These are phyloP conservation scores for Pythium plurisporium DNA, from an alignment of 352 stramenopile genomes.

Conservation along the genomic window DNA sequence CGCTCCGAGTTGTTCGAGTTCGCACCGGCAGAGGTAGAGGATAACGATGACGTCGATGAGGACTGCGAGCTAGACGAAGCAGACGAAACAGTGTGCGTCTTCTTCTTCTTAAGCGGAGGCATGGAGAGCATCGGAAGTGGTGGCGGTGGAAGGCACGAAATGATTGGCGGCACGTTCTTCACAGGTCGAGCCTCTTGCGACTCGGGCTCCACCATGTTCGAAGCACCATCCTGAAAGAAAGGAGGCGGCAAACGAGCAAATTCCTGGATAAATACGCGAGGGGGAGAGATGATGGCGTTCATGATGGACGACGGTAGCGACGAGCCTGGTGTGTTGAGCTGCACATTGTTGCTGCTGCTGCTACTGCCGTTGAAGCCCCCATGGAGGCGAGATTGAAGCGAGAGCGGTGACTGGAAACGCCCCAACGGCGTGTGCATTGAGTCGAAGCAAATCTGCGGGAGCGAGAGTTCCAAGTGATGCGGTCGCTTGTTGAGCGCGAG, in stretches of 20 bases:
- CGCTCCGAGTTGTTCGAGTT: conserved; percentile 24
- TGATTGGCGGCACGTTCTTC: conserved; percentile 32
- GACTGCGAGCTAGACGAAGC: background rate
- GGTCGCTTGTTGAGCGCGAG: conserved; percentile 38
- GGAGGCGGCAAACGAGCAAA: conserved; percentile 55
- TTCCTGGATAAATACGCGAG: conserved; percentile 72
- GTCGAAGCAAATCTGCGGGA: conserved; percentile 70
- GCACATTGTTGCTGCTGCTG: background rate
- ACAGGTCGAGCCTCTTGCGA: conserved; percentile 22
- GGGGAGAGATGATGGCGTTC: conserved; percentile 70
- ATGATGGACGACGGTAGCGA: conserved; percentile 47
- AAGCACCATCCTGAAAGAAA: conserved; percentile 56
- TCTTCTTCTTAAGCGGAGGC: conserved; percentile 75
- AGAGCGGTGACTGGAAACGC: conserved; percentile 39
- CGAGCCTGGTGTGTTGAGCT: conserved; percentile 27
- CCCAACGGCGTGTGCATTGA: conserved; percentile 40
- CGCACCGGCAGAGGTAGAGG: conserved; percentile 2
- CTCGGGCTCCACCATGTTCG: conserved; percentile 18
- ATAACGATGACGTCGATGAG: conserved; percentile 10
- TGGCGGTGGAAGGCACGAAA: conserved; percentile 49
- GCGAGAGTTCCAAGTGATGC: conserved; percentile 61
- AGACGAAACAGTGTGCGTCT: background rate
- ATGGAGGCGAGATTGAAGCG: conserved; percentile 34
- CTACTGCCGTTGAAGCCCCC: conserved; percentile 10
- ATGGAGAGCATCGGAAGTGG: conserved; percentile 69